Evolutionary conservation across 129 eudicot species (phyloP), one percentile per base, ranked within the genome.

Genomic region (Mikania micrantha): DNA sequence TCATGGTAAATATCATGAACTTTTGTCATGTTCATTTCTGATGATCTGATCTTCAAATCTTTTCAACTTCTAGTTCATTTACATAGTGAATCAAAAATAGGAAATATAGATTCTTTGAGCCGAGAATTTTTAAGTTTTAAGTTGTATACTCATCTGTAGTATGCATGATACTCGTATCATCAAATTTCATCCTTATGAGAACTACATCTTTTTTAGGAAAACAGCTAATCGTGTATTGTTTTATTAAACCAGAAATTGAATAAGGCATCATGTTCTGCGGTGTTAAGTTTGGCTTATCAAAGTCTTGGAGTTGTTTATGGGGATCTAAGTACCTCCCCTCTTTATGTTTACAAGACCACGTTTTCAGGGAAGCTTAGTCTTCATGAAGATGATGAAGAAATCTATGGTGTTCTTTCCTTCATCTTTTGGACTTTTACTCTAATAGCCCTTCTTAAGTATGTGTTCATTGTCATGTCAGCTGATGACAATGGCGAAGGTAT

Each of bases 401-500:
- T 88, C 28, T 88, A 68, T 36, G 96, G 96, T 0, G 96, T 85
- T 44, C 79, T 88, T 20, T 88, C 96, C 22, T 85, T 88, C 63
- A 78, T 88, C 63, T 88, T 88, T 50, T 88, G 96, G 96, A 88
- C 96, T 13, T 62, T 88, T 38, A 88, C 96, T 15, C 80, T 88
- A 27, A 82, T 87, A 27, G 81, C 95, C 28, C 78, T 87, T 21
- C 76, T 73, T 60, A 84, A 87, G 58, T 87, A 84, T 27, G 73
- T 88, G 21, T 74, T 88, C 67, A 70, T 88, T 49, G 96, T 88
- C 32, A 77, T 88, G 75, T 63, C 85, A 60, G 96, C 92, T 1
- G 82, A 88, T 77, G 96, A 88, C 76, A 88, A 88, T 56, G 96
- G 96, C 16, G 96, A 88, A 80, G 96, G 94, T 87, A 22, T 13